A percentile compares a stretch with the other conserved stretches of the same genome.
Evolutionary conservation across 2,329 filamentous ascomycete genomes (phyloP).

Genomic region (Pezicula carpinea): DNA sequence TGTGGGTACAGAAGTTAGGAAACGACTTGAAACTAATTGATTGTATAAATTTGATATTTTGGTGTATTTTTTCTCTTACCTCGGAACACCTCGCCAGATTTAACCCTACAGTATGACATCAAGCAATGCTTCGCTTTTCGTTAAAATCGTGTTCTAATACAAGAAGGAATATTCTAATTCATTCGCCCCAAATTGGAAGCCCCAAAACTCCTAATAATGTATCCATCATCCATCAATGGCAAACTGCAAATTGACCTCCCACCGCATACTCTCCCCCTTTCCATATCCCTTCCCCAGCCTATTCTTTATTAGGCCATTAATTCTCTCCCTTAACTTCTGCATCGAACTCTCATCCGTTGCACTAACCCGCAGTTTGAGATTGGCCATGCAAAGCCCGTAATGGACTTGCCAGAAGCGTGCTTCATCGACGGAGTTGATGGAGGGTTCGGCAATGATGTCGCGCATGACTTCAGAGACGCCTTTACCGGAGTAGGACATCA

Average conservation of each 20-base stretch:
- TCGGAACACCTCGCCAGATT: too few relatives aligned
- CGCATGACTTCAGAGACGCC: constrained; percentile 59
- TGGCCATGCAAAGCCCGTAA: constrained; percentile 94
- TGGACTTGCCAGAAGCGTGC: constrained; percentile 98
- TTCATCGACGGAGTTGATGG: constrained; percentile 75
- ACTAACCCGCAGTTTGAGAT: constrained; percentile 71
- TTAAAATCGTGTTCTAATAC: too few relatives aligned
- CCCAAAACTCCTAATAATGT: too few relatives aligned
- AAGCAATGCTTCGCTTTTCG: too few relatives aligned
- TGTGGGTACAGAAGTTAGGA: too few relatives aligned
- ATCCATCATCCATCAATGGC: constrained; percentile 19
- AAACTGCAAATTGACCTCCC: constrained; percentile 91
- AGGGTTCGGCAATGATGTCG: constrained; percentile 78
- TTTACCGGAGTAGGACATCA: constrained; percentile 72
- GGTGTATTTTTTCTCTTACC: too few relatives aligned
- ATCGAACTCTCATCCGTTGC: constrained; percentile 67
- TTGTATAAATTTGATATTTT: too few relatives aligned
- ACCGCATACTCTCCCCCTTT: constrained; percentile 69
- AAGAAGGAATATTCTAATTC: not conserved
- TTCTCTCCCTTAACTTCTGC: constrained; percentile 67
- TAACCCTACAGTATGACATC: too few relatives aligned
- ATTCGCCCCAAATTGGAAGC: not conserved
- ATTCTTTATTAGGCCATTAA: constrained; percentile 77
- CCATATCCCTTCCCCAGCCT: constrained; percentile 85
- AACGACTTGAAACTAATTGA: too few relatives aligned